Conservation (phyloP, 129 eudicot genomes). For the Sambucus nigra region DNA sequence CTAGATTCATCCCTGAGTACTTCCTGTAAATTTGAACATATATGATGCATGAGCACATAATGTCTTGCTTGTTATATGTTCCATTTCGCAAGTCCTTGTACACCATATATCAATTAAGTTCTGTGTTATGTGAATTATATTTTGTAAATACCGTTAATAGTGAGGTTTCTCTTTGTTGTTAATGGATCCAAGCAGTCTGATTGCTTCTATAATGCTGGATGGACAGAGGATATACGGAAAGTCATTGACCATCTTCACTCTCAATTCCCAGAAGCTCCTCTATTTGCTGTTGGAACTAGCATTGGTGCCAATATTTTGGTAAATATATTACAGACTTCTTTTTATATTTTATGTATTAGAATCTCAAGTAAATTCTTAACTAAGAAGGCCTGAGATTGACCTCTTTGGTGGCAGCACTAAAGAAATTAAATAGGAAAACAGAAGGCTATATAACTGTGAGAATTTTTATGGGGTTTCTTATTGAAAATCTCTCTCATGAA, state of each 20-base stretch:
- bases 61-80: not conserved
- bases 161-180: not conserved
- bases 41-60: not conserved
- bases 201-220: slow-evolving; percentile 85
- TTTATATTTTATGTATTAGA: not conserved
- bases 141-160: not conserved
- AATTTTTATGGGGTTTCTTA: too few species aligned
- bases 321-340: slow-evolving; percentile 5
- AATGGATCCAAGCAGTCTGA: slow-evolving; percentile 56
- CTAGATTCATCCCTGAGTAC: too few species aligned
- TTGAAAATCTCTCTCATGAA: too few species aligned
- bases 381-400: not conserved
- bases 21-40: not conserved
- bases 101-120: not conserved
- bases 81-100: not conserved
- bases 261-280: slow-evolving; percentile 60
- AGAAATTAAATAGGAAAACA: not conserved
- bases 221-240: slow-evolving; percentile 82
- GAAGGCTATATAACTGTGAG: not conserved
- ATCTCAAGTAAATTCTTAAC: not conserved
- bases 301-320: slow-evolving; percentile 98
- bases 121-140: not conserved
- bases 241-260: slow-evolving; percentile 56
- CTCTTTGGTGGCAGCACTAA: not conserved
- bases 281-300: slow-evolving; percentile 84